A percentile compares a stretch with the other conserved stretches of the same genome.
These are phyloP conservation scores for Alternaria triticimaculans DNA, from an alignment of 2,329 filamentous ascomycete genomes.

Conservation along the genomic window DNA sequence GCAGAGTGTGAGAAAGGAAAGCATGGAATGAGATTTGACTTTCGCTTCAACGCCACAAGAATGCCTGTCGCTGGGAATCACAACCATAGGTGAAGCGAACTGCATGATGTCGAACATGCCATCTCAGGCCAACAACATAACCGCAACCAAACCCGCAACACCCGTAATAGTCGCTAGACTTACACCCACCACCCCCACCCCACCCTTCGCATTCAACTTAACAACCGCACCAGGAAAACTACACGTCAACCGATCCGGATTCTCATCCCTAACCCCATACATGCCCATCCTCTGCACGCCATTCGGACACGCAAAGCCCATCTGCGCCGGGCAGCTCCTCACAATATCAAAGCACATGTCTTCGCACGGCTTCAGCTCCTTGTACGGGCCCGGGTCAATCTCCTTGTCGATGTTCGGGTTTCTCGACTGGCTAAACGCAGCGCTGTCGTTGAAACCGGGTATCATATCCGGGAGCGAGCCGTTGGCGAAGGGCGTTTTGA, in stretches of 20 bases:
- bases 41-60: background rate
- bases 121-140: background rate
- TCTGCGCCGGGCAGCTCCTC: constrained; percentile 77
- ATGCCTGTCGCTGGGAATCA: no score
- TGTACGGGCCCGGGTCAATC: constrained; percentile 87
- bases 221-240: constrained; percentile 52
- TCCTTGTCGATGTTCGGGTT: constrained; percentile 74
- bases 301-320: constrained; percentile 78
- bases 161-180: background rate
- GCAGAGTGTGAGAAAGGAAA: no score
- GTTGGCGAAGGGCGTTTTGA: constrained; percentile 72
- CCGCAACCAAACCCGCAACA: background rate
- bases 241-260: constrained; percentile 39
- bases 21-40: no score
- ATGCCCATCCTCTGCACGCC: constrained; percentile 16
- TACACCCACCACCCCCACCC: background rate
- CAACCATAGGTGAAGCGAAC: no score
- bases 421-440: constrained; percentile 65
- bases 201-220: constrained; percentile 37
- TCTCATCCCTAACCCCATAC: constrained; percentile 34
- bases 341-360: constrained; percentile 88
- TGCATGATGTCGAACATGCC: background rate
- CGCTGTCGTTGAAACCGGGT: constrained; percentile 23
- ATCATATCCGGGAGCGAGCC: constrained; percentile 55
- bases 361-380: constrained; percentile 87